Conservation (phyloP, 1,284 basidiomycete species). For the Naganishia liquefaciens region DNA sequence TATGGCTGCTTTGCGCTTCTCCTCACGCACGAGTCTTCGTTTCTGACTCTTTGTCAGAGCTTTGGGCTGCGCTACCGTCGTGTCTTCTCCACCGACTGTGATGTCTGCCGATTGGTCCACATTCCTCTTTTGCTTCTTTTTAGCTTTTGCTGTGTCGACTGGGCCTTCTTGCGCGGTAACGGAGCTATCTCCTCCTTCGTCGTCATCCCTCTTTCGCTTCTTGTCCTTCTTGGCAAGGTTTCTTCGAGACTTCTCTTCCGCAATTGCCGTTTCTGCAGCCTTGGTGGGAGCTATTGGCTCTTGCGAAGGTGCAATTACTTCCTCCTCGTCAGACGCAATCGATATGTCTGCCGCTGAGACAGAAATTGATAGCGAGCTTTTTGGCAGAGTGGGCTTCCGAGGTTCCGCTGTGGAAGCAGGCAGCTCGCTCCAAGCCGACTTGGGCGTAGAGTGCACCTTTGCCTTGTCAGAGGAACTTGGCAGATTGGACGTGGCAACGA, state of each 20-base stretch:
- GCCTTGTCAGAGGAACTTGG: background rate
- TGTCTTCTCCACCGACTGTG: background rate
- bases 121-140: constrained; percentile 2
- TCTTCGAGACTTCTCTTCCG: background rate
- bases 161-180: background rate
- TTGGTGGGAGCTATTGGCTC: background rate
- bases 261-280: too few relatives aligned
- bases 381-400: constrained; percentile 1
- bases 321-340: background rate
- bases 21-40: background rate
- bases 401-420: background rate
- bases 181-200: background rate
- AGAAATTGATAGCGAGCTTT: constrained; percentile 21
- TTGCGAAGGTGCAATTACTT: background rate
- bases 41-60: background rate
- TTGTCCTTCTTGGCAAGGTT: constrained; percentile 5
- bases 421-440: constrained; percentile 3
- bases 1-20: background rate
- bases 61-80: background rate
- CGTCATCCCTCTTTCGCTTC: constrained; percentile 4
- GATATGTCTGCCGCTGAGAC: constrained; percentile 13
- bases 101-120: background rate
- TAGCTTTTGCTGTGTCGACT: background rate
- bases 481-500: background rate
- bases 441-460: background rate